Evolutionary conservation across 352 stramenopile species (phyloP).

Genomic region (Globisporangium barbulae): DNA sequence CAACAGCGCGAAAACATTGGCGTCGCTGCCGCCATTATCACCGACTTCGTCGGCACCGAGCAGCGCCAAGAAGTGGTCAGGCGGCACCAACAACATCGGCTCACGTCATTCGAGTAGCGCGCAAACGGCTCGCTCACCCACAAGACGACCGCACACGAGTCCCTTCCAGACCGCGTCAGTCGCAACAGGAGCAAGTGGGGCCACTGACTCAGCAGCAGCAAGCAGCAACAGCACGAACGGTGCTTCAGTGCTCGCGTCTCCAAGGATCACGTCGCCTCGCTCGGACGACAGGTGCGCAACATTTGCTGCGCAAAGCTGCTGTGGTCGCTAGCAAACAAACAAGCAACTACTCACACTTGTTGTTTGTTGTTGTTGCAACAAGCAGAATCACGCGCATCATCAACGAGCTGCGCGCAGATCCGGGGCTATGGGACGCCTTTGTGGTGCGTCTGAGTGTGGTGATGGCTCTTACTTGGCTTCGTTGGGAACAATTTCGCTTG

Average conservation of each 20-base stretch:
- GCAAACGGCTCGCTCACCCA: conserved; percentile 6
- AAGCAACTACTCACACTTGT: background rate
- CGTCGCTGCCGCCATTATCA: conserved; percentile 13
- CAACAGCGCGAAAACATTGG: conserved; percentile 12
- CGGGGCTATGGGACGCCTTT: conserved; percentile 51
- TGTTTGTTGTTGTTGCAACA: background rate
- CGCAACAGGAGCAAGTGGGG: background rate
- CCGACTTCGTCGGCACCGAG: background rate
- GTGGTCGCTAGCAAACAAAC: background rate
- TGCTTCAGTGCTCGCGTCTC: conserved; percentile 14
- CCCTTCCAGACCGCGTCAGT: conserved; percentile 5
- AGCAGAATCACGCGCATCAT: conserved; percentile 53
- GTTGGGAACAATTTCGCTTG: background rate
- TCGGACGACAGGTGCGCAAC: conserved; percentile 25
- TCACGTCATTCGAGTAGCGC: background rate
- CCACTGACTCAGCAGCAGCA: background rate
- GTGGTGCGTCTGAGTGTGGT: conserved; percentile 20
- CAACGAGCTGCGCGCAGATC: conserved; percentile 54
- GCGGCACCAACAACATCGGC: background rate
- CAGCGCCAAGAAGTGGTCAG: background rate
- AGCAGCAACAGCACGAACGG: conserved; percentile 7
- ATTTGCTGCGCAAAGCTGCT: background rate
- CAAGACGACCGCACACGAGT: conserved; percentile 19
- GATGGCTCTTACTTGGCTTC: background rate
- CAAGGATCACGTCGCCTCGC: conserved; percentile 19